Base-by-base conservation (phyloP, 495 filamentous ascomycete genomes). In the Poronia punctata region DNA sequence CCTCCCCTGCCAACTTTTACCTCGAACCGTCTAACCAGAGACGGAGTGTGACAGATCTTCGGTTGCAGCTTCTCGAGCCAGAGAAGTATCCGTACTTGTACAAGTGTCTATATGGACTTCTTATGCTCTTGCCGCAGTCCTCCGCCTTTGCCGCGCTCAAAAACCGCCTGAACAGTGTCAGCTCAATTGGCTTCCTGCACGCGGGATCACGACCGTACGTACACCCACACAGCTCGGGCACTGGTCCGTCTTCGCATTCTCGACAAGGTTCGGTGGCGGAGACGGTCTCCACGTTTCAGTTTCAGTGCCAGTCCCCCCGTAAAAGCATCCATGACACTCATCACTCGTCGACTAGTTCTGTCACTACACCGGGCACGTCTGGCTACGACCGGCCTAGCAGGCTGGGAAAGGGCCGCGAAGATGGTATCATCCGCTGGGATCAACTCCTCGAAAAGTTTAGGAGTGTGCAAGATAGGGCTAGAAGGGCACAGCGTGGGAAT, bases 381-480 rank as follows among this genome's bases (percentile, higher is more conserved):
- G 67, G 55, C 38, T 86, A 82, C 62, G 89, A 95, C 52, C 78
- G 90, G 27, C 75, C 86, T 17, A 87, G 82, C 49, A 72, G 92
- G 35, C 66, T 94, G 21, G 52, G 49, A 5, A 95, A 95, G 57
- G 75, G 80, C 15, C 75, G 88, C 35, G 84, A 93, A 31, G 89
- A 95, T 35, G 80, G 78, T 27, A 75, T 73, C 30, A 92, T 98
- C 54, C 79, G 82, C 35, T 99, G 92, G 92, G 75, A 73, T 10
- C 93, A 99, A 43, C 75, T 99, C 12, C 76, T 99, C n/a, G 92
- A 97, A 42, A 96, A 95, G 55, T 99, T 97, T 61, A 84, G 83
- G 46, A 69, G 67, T 16, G 87, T 90, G 14, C 92, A 99, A 54
- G 93, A 99, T 43, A 76, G 75, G 21, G 82, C 85, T 6, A 59